Conservation (phyloP, 768 basidiomycete species). For the Leccinum imitatum region DNA sequence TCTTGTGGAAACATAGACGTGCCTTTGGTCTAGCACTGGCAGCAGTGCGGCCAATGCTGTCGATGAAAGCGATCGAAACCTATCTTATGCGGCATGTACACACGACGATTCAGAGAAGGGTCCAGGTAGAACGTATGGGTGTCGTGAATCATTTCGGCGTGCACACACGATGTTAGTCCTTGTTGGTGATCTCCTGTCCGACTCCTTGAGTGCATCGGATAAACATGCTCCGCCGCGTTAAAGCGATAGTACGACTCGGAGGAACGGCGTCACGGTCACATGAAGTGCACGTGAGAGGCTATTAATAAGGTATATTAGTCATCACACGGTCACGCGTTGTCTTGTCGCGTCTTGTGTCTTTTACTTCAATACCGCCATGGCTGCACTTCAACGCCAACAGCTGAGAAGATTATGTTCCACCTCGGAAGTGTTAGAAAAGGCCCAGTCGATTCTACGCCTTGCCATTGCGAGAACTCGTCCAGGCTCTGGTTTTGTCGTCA, state of each 20-base stretch:
- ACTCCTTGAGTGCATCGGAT: too few relatives aligned
- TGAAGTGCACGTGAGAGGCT: too few relatives aligned
- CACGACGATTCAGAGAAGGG: background rate
- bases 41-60: constrained; percentile 4
- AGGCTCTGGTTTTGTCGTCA: constrained; percentile 30
- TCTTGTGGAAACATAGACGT: background rate
- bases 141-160: constrained; percentile 6
- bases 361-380: background rate
- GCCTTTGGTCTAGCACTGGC: constrained; percentile 6
- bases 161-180: background rate
- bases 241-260: too few relatives aligned
- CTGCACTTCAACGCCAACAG: background rate
- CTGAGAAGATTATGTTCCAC: background rate
- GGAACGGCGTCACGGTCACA: too few relatives aligned
- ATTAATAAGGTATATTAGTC: too few relatives aligned
- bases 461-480: constrained; percentile 25
- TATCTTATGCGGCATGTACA: background rate
- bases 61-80: background rate
- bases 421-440: constrained; percentile 23
- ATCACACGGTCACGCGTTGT: background rate
- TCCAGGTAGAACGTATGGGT: constrained; percentile 2
- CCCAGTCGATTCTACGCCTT: constrained; percentile 23
- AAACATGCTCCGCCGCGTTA: too few relatives aligned
- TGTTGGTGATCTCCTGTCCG: constrained; percentile 5
- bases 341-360: background rate